Percentiles rank a stretch among this genome's conserved stretches.
Conservation (phyloP, 441 rosid genomes). For the Pelargonium cotyledonis region DNA sequence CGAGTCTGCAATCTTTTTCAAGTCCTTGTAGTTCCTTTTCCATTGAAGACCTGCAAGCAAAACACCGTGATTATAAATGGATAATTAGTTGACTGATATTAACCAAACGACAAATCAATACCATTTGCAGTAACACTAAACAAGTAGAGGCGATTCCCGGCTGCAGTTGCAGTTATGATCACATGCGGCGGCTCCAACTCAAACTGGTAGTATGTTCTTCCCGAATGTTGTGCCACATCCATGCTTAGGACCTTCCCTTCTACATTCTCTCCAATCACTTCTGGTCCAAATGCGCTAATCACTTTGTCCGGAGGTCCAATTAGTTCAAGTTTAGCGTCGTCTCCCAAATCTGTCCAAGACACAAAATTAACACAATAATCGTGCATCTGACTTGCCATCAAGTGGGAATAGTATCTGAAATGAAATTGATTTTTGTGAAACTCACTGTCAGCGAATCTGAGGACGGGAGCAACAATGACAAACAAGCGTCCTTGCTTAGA, state of each 20-base stretch:
- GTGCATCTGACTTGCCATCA: not conserved
- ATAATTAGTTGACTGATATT: not conserved
- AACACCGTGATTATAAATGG: not conserved
- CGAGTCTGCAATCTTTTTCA: slow-evolving; percentile 77
- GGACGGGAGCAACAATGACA: slow-evolving; percentile 89
- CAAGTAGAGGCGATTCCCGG: slow-evolving; percentile 85
- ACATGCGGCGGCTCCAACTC: slow-evolving; percentile 92
- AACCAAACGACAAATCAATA: slow-evolving; percentile 20
- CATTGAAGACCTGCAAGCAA: slow-evolving; percentile 83
- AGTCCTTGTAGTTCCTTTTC: slow-evolving; percentile 87
- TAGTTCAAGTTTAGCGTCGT: slow-evolving; percentile 53
- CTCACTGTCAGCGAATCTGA: slow-evolving; percentile 84
- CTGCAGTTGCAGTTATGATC: slow-evolving; percentile 89
- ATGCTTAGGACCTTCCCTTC: slow-evolving; percentile 79
- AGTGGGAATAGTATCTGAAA: not conserved
- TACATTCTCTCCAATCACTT: slow-evolving; percentile 78
- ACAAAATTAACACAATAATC: not conserved
- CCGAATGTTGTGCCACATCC: slow-evolving; percentile 53
- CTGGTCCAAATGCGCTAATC: slow-evolving; percentile 86
- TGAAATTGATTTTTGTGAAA: not conserved
- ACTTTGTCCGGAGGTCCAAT: slow-evolving; percentile 87
- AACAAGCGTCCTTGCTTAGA: slow-evolving; percentile 77
- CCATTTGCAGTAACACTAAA: slow-evolving; percentile 70
- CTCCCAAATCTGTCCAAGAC: slow-evolving; percentile 51
- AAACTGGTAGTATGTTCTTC: slow-evolving; percentile 71